These are phyloP conservation scores for Sodiomyces alkalinus DNA, from an alignment of 2,329 filamentous ascomycete genomes.

Conservation along the genomic window DNA sequence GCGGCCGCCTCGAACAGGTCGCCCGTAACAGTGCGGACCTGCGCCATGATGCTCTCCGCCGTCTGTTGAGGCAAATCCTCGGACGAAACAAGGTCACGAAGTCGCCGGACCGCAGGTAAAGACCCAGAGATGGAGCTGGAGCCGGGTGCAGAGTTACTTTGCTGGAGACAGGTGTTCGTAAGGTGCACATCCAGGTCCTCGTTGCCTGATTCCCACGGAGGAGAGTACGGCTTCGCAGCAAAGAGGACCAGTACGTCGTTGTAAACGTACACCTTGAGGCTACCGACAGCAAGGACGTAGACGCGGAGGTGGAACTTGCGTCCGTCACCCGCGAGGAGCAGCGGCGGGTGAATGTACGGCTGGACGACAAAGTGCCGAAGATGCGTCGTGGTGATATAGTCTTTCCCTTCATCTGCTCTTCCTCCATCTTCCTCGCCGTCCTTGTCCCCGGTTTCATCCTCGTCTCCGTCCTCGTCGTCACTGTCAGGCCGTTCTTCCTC, in stretches of 20 bases:
- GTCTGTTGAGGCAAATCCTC: conserved; percentile 18
- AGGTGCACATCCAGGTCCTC: conserved; percentile 57
- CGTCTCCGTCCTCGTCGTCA: conserved; percentile 41
- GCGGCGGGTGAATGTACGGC: conserved; percentile 80
- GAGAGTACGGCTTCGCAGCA: conserved; percentile 55
- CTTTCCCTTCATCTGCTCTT: conserved; percentile 16
- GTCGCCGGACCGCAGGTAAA: conserved; percentile 57
- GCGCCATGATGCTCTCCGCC: conserved; percentile 50
- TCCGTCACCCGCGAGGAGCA: conserved; percentile 51
- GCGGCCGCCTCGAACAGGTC: conserved; percentile 82
- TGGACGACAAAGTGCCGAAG: conserved; percentile 93
- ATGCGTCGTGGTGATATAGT: conserved; percentile 68
- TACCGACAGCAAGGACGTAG: conserved; percentile 72
- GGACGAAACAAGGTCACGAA: conserved; percentile 46
- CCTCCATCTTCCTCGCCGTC: conserved; percentile 12
- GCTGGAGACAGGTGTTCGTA: conserved; percentile 90
- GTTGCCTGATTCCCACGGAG: conserved; percentile 38
- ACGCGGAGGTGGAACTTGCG: conserved; percentile 92
- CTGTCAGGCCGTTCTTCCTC: conserved; percentile 53
- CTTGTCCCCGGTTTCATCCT: conserved; percentile 15
- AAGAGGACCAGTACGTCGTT: conserved; percentile 86
- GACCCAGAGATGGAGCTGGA: too few species aligned
- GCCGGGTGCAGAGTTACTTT: conserved; percentile 22
- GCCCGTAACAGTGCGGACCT: conserved; percentile 59
- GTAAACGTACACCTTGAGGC: conserved; percentile 74